A percentile compares a stretch with the other conserved stretches of the same genome.
phyloP scores from a whole-genome alignment of 2,329 filamentous ascomycete species.

The Mycocentrospora acerina region DNA sequence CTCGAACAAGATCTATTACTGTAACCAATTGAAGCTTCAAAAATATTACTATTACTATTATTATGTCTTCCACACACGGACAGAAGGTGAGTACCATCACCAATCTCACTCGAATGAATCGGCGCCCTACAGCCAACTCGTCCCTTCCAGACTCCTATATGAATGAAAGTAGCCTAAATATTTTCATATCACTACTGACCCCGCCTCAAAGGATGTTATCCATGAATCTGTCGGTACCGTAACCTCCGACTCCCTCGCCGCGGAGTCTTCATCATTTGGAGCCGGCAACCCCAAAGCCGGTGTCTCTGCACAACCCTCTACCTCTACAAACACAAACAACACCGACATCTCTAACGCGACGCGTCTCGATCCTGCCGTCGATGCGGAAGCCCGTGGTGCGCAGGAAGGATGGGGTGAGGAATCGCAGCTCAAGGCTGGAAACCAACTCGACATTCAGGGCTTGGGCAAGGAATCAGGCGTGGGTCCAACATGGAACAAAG shows the following conservation, averaged over 20 bases:
- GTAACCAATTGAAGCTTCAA: not conserved
- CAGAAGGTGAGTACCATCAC: constrained; percentile 16
- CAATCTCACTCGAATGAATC: not conserved
- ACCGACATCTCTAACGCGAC: constrained; percentile 57
- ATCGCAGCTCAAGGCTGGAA: constrained; percentile 43
- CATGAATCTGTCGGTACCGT: constrained; percentile 66
- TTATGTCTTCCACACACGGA: constrained; percentile 16
- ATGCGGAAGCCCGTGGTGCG: constrained; percentile 50
- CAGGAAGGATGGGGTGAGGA: constrained; percentile 43
- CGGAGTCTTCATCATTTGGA: constrained; percentile 69
- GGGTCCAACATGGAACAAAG: constrained; percentile 38
- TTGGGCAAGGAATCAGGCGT: constrained; percentile 37
- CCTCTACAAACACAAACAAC: constrained; percentile 58
- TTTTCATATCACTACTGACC: constrained; percentile 51
- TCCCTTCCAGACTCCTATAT: not conserved
- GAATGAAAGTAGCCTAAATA: not conserved
- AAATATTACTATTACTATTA: constrained; percentile 1
- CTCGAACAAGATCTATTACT: not conserved
- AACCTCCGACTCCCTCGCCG: constrained; percentile 70
- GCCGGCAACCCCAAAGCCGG: constrained; percentile 58
- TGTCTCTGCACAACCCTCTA: constrained; percentile 52
- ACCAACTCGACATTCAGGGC: constrained; percentile 19
- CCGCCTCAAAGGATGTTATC: constrained; percentile 48
- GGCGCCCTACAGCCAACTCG: not conserved
- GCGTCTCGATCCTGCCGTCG: constrained; percentile 51